Conservation (phyloP, 2,329 filamentous ascomycete genomes). For the Furcasterigmium furcatum region DNA sequence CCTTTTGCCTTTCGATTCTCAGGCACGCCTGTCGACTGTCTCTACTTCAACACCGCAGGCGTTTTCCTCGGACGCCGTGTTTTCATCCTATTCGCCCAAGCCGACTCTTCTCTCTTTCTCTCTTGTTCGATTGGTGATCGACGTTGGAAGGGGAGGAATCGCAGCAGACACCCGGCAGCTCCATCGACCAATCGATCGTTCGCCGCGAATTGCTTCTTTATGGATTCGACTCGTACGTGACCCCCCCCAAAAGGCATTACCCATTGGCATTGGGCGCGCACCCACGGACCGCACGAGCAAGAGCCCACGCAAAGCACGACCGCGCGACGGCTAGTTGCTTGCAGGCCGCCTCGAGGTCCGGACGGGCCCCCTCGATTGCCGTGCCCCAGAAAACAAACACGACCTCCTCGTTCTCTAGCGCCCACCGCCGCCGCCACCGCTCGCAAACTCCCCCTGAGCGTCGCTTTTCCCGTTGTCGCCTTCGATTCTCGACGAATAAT, state of each 20-base stretch:
- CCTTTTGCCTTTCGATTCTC: no score
- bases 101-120: no score
- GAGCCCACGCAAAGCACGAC: background rate
- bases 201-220: constrained; percentile 9
- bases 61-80: no score
- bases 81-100: no score
- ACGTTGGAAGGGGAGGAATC: no score
- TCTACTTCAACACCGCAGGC: no score
- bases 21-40: no score
- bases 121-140: no score
- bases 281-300: constrained; percentile 1
- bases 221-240: constrained; percentile 16
- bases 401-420: background rate
- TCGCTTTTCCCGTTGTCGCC: constrained; percentile 3
- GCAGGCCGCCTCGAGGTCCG: constrained; percentile 3
- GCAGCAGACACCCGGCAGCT: no score
- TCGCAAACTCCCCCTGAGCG: background rate
- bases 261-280: background rate
- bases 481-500: no score
- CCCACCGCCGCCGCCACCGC: background rate
- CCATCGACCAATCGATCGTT: background rate
- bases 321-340: background rate
- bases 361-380: background rate
- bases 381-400: constrained; percentile 9
- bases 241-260: background rate